Percentiles rank a stretch among this genome's conserved stretches.
Conservation (phyloP, 2,329 filamentous ascomycete genomes). For the Metarhizium anisopliae region DNA sequence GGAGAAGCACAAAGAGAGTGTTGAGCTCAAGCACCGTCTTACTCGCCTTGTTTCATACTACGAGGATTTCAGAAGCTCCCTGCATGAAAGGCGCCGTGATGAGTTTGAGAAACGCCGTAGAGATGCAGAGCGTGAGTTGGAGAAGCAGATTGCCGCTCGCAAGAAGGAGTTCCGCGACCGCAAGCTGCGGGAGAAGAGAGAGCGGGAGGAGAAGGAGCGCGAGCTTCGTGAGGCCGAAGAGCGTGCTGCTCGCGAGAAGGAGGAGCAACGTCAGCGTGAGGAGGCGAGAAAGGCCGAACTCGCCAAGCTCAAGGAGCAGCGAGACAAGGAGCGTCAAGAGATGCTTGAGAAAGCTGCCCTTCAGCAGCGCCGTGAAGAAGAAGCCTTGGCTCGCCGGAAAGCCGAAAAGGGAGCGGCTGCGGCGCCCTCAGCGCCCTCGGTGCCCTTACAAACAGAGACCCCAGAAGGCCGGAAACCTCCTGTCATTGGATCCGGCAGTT, state of each 20-base stretch:
- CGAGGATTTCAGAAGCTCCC: slow-evolving; percentile 70
- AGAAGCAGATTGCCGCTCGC: slow-evolving; percentile 81
- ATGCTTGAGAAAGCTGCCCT: slow-evolving; percentile 52
- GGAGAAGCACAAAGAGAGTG: slow-evolving; percentile 82
- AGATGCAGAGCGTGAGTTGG: slow-evolving; percentile 84
- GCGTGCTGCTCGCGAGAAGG: slow-evolving; percentile 68
- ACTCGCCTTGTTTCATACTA: slow-evolving; percentile 76
- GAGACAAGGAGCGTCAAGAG: slow-evolving; percentile 61
- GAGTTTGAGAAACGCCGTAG: slow-evolving; percentile 94
- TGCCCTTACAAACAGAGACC: slow-evolving; percentile 13
- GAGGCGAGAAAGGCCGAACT: slow-evolving; percentile 70
- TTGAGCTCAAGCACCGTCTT: slow-evolving; percentile 89
- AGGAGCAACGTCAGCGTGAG: slow-evolving; percentile 71
- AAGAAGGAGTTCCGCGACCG: slow-evolving; percentile 83
- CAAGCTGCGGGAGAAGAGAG: slow-evolving; percentile 71
- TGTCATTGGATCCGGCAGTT: slow-evolving; percentile 28
- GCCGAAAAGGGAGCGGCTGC: slow-evolving; percentile 49
- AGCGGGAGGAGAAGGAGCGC: slow-evolving; percentile 77
- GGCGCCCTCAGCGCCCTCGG: slow-evolving; percentile 7
- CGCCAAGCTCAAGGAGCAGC: slow-evolving; percentile 56
- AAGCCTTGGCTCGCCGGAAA: slow-evolving; percentile 68
- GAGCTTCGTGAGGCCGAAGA: slow-evolving; percentile 78
- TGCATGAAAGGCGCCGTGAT: slow-evolving; percentile 81
- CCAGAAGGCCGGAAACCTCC: slow-evolving; percentile 24
- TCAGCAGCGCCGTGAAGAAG: slow-evolving; percentile 79